Conservation (phyloP, 805 yeast genomes). For the Sugiyamaella boreocaroliniensis region DNA sequence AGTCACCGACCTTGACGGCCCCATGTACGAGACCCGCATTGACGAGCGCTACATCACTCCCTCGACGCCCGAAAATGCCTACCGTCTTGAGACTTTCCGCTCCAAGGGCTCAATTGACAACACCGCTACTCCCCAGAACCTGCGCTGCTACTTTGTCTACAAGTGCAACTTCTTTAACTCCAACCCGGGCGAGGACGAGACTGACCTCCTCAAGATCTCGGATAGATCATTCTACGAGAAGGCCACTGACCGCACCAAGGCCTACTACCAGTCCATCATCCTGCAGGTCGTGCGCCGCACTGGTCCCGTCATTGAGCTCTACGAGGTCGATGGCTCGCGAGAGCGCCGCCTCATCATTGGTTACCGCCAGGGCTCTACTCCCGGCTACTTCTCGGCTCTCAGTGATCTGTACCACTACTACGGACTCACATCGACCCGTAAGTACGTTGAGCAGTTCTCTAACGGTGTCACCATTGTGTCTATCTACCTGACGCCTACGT, state of each 20-base stretch:
- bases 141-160: conserved; percentile 77
- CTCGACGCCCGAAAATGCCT: conserved; percentile 36
- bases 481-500: conserved; percentile 66
- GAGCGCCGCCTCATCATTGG: conserved; percentile 89
- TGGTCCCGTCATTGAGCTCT: conserved; percentile 90
- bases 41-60: conserved; percentile 66
- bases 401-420: conserved; percentile 84
- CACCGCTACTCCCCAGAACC: conserved; percentile 40
- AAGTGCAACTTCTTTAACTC: conserved; percentile 49
- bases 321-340: conserved; percentile 67
- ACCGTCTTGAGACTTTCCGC: conserved; percentile 72
- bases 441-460: conserved; percentile 89
- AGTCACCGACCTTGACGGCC: conserved; percentile 36
- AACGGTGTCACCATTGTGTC: conserved; percentile 85
- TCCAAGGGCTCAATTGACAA: conserved; percentile 35
- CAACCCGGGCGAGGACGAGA: conserved; percentile 32
- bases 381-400: conserved; percentile 81
- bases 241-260: conserved; percentile 73
- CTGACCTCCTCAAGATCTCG: conserved; percentile 60
- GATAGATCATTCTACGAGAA: conserved; percentile 72
- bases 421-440: conserved; percentile 74
- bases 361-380: conserved; percentile 74
- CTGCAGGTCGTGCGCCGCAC: conserved; percentile 61
- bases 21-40: conserved; percentile 63
- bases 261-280: conserved; percentile 66